These are phyloP conservation scores for Tolypocladium tundrense DNA, from an alignment of 2,329 filamentous ascomycete species.

Conservation along the genomic window DNA sequence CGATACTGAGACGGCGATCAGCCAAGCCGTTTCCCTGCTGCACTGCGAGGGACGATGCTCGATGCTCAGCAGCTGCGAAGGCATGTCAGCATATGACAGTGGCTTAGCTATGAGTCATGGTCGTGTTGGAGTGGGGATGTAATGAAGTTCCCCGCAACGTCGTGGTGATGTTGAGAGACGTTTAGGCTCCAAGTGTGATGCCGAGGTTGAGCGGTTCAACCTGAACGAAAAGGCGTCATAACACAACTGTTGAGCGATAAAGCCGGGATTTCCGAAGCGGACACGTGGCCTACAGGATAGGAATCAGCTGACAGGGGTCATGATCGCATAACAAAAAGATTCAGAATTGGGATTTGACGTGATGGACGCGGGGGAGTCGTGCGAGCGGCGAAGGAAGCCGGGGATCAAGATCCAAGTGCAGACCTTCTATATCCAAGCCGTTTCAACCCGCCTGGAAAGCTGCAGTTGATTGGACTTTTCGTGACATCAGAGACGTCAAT, in stretches of 20 bases:
- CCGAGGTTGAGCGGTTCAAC: background rate
- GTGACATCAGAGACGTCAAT: too few species aligned
- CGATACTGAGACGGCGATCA: conserved; percentile 7
- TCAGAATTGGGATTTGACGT: background rate
- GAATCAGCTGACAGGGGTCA: background rate
- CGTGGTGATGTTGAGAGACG: background rate
- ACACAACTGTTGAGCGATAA: background rate
- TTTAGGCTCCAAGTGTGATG: background rate
- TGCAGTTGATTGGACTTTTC: background rate
- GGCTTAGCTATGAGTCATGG: background rate
- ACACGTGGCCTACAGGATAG: background rate
- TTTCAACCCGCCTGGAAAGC: background rate
- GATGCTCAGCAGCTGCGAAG: background rate
- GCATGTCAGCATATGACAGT: too few species aligned
- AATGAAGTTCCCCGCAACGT: background rate
- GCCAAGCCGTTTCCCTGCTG: background rate
- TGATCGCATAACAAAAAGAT: background rate
- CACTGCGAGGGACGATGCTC: background rate
- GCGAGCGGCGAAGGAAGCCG: background rate
- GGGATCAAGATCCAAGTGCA: too few species aligned
- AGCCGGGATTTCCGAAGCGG: background rate
- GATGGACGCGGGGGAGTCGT: background rate
- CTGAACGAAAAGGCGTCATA: background rate
- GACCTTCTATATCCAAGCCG: too few species aligned
- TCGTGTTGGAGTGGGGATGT: background rate